Conservation (phyloP, 192 early-diverging fungal species). For the Entomortierella chlamydospora region DNA sequence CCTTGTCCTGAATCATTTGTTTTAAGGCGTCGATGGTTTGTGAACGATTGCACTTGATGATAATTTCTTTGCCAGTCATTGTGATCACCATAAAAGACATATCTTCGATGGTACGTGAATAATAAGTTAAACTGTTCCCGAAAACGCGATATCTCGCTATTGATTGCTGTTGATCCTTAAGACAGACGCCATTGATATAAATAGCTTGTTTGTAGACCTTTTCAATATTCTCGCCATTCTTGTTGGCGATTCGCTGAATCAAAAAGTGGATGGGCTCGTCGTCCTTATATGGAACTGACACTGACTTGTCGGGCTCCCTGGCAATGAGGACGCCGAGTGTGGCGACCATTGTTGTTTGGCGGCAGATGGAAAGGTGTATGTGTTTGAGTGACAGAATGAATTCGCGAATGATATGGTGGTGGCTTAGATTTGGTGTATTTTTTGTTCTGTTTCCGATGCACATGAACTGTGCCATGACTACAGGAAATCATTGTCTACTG, state of each 20-base stretch:
- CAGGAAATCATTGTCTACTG: too few relatives aligned
- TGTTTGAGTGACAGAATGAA: too few relatives aligned
- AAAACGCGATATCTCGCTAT: background rate
- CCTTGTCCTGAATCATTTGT: slow-evolving; percentile 78
- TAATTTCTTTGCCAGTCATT: background rate
- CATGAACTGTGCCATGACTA: too few relatives aligned
- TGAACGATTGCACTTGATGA: too few relatives aligned
- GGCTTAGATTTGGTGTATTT: too few relatives aligned
- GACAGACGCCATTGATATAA: background rate
- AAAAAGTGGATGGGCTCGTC: background rate
- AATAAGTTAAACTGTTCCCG: background rate
- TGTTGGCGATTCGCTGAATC: background rate
- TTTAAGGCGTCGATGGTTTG: slow-evolving; percentile 72
- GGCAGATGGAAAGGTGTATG: too few relatives aligned
- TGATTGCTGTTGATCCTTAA: background rate
- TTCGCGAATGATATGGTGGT: too few relatives aligned
- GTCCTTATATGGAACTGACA: background rate
- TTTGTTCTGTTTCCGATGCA: too few relatives aligned
- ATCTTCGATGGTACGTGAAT: background rate
- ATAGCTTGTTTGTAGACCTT: background rate
- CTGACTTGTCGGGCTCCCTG: background rate
- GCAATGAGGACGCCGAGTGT: background rate
- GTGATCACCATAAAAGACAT: background rate
- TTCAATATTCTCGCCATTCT: background rate
- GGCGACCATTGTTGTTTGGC: background rate